Conservation (phyloP, 768 basidiomycete genomes). For the Pleurotus tuoliensis region DNA sequence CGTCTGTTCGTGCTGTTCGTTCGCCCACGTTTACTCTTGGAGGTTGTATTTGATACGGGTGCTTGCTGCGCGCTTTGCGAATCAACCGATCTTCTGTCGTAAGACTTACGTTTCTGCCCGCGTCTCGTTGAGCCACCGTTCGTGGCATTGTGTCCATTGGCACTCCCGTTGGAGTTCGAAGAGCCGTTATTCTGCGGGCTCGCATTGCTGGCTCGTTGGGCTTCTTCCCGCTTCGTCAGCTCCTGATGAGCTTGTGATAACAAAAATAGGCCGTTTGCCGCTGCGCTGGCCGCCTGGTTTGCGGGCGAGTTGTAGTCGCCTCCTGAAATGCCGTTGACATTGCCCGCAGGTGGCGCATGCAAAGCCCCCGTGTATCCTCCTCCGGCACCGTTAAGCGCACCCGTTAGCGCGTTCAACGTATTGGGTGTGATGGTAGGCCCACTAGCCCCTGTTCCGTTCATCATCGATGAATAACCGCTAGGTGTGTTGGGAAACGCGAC, state of each 20-base stretch:
- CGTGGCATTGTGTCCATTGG: constrained; percentile 29
- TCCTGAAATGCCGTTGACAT: constrained; percentile 25
- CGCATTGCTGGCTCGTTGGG: constrained; percentile 52
- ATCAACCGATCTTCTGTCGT: constrained; percentile 35
- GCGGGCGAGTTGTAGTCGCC: constrained; percentile 36
- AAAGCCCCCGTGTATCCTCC: constrained; percentile 39
- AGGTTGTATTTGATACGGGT: constrained; percentile 18
- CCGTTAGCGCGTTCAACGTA: constrained; percentile 76
- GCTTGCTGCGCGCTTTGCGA: constrained; percentile 19
- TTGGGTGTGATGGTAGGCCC: constrained; percentile 65
- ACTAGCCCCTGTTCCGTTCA: constrained; percentile 44
- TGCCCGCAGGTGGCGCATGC: constrained; percentile 38
- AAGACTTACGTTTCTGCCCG: constrained; percentile 69
- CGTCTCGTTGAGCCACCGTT: constrained; percentile 37
- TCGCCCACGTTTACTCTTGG: constrained; percentile 37
- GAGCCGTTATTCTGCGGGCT: constrained; percentile 14
- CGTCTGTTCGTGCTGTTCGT: constrained; percentile 24
- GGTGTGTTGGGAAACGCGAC: constrained; percentile 82
- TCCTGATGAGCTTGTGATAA: constrained; percentile 95
- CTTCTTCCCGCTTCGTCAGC: constrained; percentile 91
- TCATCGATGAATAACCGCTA: constrained; percentile 79
- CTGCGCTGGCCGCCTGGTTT: constrained; percentile 58
- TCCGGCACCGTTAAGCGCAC: constrained; percentile 57
- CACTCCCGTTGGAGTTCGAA: constrained; percentile 12
- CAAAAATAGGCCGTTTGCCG: constrained; percentile 91